Evolutionary conservation across 352 stramenopile genomes (phyloP).

Genomic region (Phytophthora pisi): DNA sequence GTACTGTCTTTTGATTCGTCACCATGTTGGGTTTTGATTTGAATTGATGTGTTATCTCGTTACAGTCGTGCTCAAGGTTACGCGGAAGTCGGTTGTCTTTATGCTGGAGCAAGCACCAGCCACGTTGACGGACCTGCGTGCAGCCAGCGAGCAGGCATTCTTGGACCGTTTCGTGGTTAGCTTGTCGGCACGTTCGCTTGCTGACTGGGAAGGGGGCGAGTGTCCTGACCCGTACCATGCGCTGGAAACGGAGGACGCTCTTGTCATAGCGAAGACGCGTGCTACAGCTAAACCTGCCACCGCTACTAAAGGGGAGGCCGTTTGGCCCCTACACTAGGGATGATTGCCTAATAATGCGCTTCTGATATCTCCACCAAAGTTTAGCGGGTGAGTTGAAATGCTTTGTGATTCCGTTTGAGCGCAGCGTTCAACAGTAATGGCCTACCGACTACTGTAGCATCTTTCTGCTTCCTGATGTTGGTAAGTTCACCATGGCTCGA

Average conservation of each 20-base stretch:
- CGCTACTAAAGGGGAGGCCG: conserved; percentile 15
- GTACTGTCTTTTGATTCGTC: conserved; percentile 33
- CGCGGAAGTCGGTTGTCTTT: conserved; percentile 55
- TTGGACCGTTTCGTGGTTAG: conserved; percentile 77
- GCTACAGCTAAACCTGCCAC: conserved; percentile 11
- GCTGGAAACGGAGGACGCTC: conserved; percentile 64
- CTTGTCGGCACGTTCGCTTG: conserved; percentile 51
- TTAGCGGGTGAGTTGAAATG: too few relatives aligned
- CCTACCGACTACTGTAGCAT: too few relatives aligned
- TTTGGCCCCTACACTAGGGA: conserved; percentile 31
- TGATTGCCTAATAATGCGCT: neutral
- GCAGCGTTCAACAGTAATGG: too few relatives aligned
- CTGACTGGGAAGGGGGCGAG: conserved; percentile 75
- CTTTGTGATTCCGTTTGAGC: too few relatives aligned
- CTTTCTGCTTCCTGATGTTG: too few relatives aligned
- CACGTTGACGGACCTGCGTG: conserved; percentile 60
- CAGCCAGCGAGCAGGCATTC: conserved; percentile 60
- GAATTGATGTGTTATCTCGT: conserved; percentile 8
- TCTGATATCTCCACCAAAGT: too few relatives aligned
- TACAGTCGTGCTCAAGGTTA: conserved; percentile 79
- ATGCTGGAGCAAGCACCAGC: conserved; percentile 65
- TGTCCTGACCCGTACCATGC: conserved; percentile 70
- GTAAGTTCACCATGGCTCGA: too few relatives aligned
- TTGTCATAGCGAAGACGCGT: conserved; percentile 42
- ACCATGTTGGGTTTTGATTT: neutral